Base-by-base conservation (phyloP, 345 rosid species). In the Combretum micranthum region DNA sequence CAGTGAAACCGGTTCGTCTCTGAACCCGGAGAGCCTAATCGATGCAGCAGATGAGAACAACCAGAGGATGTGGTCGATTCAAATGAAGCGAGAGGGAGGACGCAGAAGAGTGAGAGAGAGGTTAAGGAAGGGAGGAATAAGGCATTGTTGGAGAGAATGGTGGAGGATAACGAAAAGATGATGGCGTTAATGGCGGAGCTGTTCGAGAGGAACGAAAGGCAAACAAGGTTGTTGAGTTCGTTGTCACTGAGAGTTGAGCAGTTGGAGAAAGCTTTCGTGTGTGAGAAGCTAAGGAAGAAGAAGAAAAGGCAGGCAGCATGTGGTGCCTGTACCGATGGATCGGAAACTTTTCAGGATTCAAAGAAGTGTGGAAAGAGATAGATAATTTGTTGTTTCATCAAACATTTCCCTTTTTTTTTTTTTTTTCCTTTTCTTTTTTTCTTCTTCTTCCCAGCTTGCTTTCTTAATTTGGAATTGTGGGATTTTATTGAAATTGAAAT, bases 91-190 rank as follows among this genome's bases (percentile, higher is more conserved):
- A 26, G 9, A 50, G 25, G 32, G 51, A 46, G 7, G 62, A 20
- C 10, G 9, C 39, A 32, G 39, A 13, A 3, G 3, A 23, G 42
- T 18, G 32, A 23, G 2, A 15, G 15, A 20, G 44, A 15, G 3
- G 15, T 47, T 21, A 39, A 48, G 47, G 39, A 39, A 6, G 4
- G 18, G 47, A 63, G 53, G 69, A 83, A 55, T 22, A 63, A 58
- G 61, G 76, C 72, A 55, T 20, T 76, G 57, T 5, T 76, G 61
- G 69, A 71, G 67, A 83, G 69, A 67, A 76, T 76, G 73, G 14
- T 70, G 60, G 80, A 81, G 72, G 93, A 81, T n/a, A 85, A 80
- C 23, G 83, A 71, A 68, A 76, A 65, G 64, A 76, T 78, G 72
- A 78, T 83, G 82, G 66, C 69, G 4, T 2, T 80, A 74, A 78